A percentile compares a stretch with the other conserved stretches of the same genome.
Conservation (phyloP, 2,329 filamentous ascomycete species). For the Cercospora beticola region DNA sequence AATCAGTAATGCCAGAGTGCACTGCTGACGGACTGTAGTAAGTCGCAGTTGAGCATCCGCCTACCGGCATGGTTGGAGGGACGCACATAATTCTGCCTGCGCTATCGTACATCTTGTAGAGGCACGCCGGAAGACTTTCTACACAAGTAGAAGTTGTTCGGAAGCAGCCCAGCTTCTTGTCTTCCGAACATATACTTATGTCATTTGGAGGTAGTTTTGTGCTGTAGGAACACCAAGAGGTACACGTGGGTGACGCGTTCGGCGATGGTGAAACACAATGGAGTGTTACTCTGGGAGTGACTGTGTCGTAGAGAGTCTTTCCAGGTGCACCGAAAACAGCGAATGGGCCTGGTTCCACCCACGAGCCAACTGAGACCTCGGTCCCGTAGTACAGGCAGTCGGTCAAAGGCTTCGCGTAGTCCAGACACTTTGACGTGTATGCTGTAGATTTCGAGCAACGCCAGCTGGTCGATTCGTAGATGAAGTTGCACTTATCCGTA, state of each 20-base stretch:
- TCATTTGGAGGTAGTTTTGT: background rate
- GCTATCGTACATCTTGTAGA: background rate
- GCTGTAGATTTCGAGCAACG: background rate
- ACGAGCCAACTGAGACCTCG: background rate
- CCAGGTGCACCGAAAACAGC: background rate
- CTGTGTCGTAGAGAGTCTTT: background rate
- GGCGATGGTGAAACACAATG: background rate
- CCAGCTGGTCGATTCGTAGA: background rate
- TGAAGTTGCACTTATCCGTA: background rate
- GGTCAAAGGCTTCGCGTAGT: background rate
- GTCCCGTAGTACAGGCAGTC: background rate
- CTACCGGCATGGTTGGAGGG: background rate
- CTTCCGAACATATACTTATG: background rate
- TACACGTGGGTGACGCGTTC: background rate
- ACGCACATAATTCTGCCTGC: background rate
- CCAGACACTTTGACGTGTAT: background rate
- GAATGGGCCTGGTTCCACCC: background rate
- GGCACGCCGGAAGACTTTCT: background rate
- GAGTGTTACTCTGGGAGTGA: background rate
- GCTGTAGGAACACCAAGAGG: conserved; percentile 5
- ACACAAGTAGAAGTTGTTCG: background rate
- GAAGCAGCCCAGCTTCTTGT: background rate
- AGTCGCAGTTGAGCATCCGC: conserved; percentile 6
- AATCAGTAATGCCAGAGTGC: background rate
- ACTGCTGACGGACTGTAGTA: background rate